A percentile compares a stretch with the other conserved stretches of the same genome.
These are phyloP conservation scores for Leptomonas pyrrhocoris DNA, from an alignment of 208 protist species.

Conservation along the genomic window DNA sequence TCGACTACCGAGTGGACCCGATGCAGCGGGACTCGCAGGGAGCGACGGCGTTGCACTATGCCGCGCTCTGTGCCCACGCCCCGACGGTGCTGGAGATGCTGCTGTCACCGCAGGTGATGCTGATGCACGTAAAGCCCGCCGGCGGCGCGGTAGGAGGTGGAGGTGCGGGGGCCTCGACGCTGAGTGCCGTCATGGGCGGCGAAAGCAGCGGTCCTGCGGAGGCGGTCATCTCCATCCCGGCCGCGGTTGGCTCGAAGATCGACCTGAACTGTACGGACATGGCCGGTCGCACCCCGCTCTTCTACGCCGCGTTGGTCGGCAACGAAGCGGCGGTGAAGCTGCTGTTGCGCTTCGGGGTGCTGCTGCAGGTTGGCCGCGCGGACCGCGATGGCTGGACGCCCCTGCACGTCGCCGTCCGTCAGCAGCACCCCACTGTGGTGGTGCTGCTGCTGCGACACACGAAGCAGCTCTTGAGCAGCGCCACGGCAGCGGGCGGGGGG, in stretches of 20 bases:
- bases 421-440: slow-evolving; percentile 44
- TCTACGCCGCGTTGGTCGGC: slow-evolving; percentile 77
- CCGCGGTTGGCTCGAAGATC: slow-evolving; percentile 21
- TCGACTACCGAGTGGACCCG: slow-evolving; percentile 75
- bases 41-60: slow-evolving; percentile 84
- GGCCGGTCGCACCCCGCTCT: slow-evolving; percentile 76
- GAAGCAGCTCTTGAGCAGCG: slow-evolving; percentile 18
- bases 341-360: slow-evolving; percentile 34
- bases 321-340: slow-evolving; percentile 60
- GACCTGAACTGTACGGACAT: slow-evolving; percentile 84
- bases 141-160: not conserved
- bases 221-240: slow-evolving; percentile 2
- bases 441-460: slow-evolving; percentile 65
- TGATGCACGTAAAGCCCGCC: slow-evolving; percentile 6
- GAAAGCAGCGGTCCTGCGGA: not conserved
- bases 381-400: slow-evolving; percentile 70
- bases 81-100: slow-evolving; percentile 64
- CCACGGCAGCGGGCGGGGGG: slow-evolving; percentile 16
- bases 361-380: slow-evolving; percentile 36
- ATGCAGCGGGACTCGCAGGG: slow-evolving; percentile 75
- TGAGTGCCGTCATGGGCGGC: not conserved
- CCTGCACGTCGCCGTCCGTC: slow-evolving; percentile 75
- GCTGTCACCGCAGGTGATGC: slow-evolving; percentile 36
- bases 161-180: not conserved
- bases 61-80: slow-evolving; percentile 40